A percentile compares a stretch with the other conserved stretches of the same genome.
These are phyloP conservation scores for Medakamo hakoo DNA, from an alignment of 139 green algal genomes.

Conservation along the genomic window DNA sequence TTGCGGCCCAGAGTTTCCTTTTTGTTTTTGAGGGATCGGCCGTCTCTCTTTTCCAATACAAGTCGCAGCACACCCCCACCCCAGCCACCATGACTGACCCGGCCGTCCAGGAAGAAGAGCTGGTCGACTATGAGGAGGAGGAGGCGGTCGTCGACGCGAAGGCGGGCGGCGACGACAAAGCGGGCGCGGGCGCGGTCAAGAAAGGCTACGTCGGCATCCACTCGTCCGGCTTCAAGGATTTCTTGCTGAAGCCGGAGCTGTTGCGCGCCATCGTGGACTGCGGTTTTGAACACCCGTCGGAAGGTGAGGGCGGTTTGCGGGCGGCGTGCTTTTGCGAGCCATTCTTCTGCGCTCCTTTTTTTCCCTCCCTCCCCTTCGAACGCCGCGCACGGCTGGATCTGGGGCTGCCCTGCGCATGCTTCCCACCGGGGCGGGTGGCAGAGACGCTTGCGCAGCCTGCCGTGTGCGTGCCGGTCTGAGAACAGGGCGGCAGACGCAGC, in stretches of 20 bases:
- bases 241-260: conserved; percentile 90
- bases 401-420: no score
- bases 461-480: no score
- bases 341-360: no score
- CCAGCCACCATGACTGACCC: not conserved
- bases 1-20: not conserved
- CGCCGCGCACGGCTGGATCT: no score
- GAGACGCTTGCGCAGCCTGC: no score
- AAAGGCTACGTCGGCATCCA: conserved; percentile 96
- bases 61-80: not conserved
- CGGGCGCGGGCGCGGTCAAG: conserved; percentile 31
- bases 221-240: conserved; percentile 93
- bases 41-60: not conserved
- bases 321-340: no score
- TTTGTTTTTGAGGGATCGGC: not conserved
- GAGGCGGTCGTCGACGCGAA: conserved; percentile 34
- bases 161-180: conserved; percentile 26
- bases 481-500: no score
- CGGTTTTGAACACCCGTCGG: conserved; percentile 98
- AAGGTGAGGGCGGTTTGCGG: conserved; percentile 50
- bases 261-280: conserved; percentile 89
- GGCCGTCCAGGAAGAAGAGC: conserved; percentile 41
- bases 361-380: no score
- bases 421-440: no score
- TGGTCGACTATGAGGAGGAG: conserved; percentile 81